These are phyloP conservation scores for Penicillium daleae DNA, from an alignment of 495 filamentous ascomycete genomes.

Conservation along the genomic window DNA sequence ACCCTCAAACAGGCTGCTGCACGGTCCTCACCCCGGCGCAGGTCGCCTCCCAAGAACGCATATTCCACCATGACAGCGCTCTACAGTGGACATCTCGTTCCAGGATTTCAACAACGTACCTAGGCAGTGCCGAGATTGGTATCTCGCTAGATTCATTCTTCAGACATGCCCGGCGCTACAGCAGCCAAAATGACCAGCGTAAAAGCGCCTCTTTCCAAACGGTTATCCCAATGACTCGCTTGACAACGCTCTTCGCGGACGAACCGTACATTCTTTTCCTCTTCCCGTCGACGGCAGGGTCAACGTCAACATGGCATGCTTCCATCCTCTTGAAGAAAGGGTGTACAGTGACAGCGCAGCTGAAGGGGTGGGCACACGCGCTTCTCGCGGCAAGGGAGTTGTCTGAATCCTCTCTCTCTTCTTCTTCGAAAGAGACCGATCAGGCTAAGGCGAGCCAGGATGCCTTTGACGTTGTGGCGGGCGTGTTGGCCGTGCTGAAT, in stretches of 20 bases:
- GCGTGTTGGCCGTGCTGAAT: constrained; percentile 36
- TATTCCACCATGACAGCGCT: constrained; percentile 68
- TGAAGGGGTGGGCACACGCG: constrained; percentile 78
- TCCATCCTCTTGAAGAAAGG: constrained; percentile 68
- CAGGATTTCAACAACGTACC: not conserved
- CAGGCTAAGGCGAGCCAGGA: not conserved
- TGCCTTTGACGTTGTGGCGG: constrained; percentile 19
- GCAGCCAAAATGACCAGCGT: not conserved
- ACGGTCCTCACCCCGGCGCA: constrained; percentile 62
- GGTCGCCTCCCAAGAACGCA: constrained; percentile 67
- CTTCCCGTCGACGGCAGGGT: not conserved
- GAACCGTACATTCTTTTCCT: constrained; percentile 42
- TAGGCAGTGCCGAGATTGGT: constrained; percentile 41
- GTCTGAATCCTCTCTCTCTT: not conserved
- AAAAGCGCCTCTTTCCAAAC: constrained; percentile 19
- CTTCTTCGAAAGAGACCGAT: not conserved
- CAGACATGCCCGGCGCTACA: constrained; percentile 4
- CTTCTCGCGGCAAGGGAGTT: constrained; percentile 56
- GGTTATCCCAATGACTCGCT: constrained; percentile 19
- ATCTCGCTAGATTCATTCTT: constrained; percentile 38
- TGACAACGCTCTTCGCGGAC: constrained; percentile 31
- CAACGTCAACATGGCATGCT: constrained; percentile 32
- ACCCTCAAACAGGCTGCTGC: constrained; percentile 2
- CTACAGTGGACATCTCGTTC: constrained; percentile 52
- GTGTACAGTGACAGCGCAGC: constrained; percentile 50